Base-by-base conservation (phyloP, 2,329 filamentous ascomycete species). In the Albophoma yamanashiensis region DNA sequence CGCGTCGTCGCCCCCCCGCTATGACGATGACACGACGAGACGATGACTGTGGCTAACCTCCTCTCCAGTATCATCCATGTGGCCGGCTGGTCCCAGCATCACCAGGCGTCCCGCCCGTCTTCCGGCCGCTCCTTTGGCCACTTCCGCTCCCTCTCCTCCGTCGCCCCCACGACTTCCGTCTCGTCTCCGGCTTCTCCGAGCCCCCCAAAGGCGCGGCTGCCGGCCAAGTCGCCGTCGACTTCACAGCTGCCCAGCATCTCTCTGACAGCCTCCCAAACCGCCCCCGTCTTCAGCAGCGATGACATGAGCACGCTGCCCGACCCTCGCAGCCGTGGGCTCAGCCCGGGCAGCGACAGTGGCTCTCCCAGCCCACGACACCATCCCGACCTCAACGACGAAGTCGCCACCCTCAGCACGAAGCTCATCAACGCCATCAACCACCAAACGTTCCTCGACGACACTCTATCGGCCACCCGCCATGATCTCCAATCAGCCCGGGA, bases 351-450 rank as follows among this genome's bases (percentile, higher is more conserved):
- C 56, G 74, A 75, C 40, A 66, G 70, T 55, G 64, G 68, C 43
- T 62, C 69, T 61, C 61, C 68, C 47, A 68, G 67, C 52, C 71
- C 75, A 1, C 67, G 69, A 8, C 79, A 78, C 53, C 81, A 84
- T 62, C 81, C 82, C 6, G 83, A 84, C 60, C 75, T 86, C 27
- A 81, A 81, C 64, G 78, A 83, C 61, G 94, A 97, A 74, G 91
- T 99, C 36, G 90, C 93, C 9, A 86, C 90, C 8, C 79, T 99
- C 39, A 97, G 92, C 75, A 93, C 92, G 56, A 99, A 99, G 74
- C 85, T 99, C 64, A 93, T 99, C 67, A 93, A 94, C 70, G 93
- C 94, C 53, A 97, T 99, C 75, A 99, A 99, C 71, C 89, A 96
- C 73, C 92, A 97, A 74, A 97, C 92, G 9, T 87, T 84, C 27